Conservation (phyloP, 805 yeast genomes). For the Ogataea glucozyma region DNA sequence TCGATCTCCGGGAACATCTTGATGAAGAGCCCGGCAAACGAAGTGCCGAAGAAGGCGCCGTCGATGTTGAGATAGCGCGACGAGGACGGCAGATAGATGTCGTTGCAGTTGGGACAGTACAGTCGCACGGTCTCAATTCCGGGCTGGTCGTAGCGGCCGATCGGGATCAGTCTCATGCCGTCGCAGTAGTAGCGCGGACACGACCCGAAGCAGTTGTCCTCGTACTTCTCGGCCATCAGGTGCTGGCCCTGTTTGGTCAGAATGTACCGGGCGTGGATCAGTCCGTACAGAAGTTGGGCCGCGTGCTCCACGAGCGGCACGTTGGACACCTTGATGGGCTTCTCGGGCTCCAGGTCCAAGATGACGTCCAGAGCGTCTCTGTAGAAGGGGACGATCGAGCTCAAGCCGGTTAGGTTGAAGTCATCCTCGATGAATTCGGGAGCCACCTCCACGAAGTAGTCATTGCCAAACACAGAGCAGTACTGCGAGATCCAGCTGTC, state of each 20-base stretch:
- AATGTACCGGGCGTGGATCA: constrained; percentile 91
- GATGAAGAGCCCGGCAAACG: constrained; percentile 89
- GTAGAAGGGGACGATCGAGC: constrained; percentile 84
- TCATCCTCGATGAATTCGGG: constrained; percentile 96
- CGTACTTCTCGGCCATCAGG: constrained; percentile 92
- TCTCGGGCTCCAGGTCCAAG: constrained; percentile 75
- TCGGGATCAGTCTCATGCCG: constrained; percentile 86
- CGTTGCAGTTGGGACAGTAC: constrained; percentile 94
- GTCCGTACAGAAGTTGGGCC: constrained; percentile 89
- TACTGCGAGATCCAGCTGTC: constrained; percentile 84
- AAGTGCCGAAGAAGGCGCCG: constrained; percentile 96
- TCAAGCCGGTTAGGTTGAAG: constrained; percentile 88
- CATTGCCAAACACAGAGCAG: constrained; percentile 79
- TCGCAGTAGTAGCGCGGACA: constrained; percentile 92
- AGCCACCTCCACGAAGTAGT: constrained; percentile 88
- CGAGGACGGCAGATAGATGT: constrained; percentile 83
- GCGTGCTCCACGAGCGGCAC: constrained; percentile 81
- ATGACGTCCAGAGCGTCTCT: constrained; percentile 90
- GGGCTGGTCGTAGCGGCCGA: constrained; percentile 87
- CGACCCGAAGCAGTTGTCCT: constrained; percentile 81
- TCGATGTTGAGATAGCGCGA: constrained; percentile 87
- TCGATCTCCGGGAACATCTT: constrained; percentile 91
- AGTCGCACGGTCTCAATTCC: constrained; percentile 90
- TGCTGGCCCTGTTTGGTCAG: constrained; percentile 87
- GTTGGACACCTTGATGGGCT: constrained; percentile 59